Evolutionary conservation across 345 rosid genomes (phyloP).

Genomic region (Heritiera littoralis): DNA sequence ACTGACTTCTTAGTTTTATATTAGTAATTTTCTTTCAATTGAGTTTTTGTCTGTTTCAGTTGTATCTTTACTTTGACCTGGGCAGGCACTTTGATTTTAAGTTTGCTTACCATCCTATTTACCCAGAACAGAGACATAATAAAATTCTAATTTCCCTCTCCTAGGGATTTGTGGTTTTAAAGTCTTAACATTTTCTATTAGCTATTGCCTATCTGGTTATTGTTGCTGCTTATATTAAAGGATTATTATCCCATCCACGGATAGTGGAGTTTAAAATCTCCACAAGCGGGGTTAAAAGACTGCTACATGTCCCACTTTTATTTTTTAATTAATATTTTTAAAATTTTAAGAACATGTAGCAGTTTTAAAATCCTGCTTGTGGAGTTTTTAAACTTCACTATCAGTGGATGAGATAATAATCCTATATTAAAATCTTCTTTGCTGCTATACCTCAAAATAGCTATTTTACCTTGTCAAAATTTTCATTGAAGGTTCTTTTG

Average conservation of each 20-base stretch:
- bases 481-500: neutral
- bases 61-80: neutral
- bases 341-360: too few species aligned
- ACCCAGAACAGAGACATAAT: neutral
- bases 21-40: neutral
- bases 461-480: neutral
- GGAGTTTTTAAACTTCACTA: too few species aligned
- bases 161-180: neutral
- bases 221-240: neutral
- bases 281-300: too few species aligned
- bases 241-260: too few species aligned
- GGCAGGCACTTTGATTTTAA: neutral
- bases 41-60: neutral
- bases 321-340: too few species aligned
- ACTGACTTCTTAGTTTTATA: neutral
- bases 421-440: neutral
- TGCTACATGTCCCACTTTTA: too few species aligned
- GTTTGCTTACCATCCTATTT: neutral
- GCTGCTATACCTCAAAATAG: neutral
- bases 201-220: neutral
- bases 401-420: too few species aligned
- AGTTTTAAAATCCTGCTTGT: too few species aligned
- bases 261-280: too few species aligned
- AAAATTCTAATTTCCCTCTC: neutral
- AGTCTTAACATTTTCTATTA: neutral